Evolutionary conservation across 306 rosid species (phyloP).

Genomic region (Prunus fruticosa): DNA sequence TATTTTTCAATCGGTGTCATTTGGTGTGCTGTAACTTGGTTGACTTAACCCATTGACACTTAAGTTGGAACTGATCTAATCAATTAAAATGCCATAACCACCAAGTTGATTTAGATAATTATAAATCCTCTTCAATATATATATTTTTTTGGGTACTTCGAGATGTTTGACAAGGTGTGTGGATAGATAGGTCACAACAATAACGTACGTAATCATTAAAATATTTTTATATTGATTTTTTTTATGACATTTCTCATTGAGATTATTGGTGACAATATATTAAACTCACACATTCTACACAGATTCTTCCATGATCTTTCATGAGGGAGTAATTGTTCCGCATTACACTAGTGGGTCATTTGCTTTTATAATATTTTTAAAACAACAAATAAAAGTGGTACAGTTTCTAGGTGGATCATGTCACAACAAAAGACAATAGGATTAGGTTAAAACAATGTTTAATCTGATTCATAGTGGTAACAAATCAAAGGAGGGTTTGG

Average conservation of each 20-base stretch:
- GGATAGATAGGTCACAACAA: neutral
- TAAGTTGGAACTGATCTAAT: constrained; percentile 12
- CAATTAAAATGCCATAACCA: neutral
- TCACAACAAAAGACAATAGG: neutral
- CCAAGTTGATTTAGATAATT: neutral
- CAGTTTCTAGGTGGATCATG: neutral
- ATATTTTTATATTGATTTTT: no score
- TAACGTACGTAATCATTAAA: neutral
- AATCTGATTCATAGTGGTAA: neutral
- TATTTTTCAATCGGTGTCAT: neutral
- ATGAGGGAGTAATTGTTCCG: no score
- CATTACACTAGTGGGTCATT: accelerated
- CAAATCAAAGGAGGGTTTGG: neutral
- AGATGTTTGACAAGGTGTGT: neutral
- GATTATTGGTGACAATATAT: no score
- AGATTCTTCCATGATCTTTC: accelerated
- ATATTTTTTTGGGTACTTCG: neutral
- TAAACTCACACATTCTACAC: no score
- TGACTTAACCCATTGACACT: constrained; percentile 13
- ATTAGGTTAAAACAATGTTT: neutral
- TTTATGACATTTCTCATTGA: no score
- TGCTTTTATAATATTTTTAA: no score
- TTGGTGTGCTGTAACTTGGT: neutral
- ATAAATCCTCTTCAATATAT: neutral
- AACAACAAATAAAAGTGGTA: neutral